Percentiles rank a stretch among this genome's conserved stretches.
These are phyloP conservation scores for Onygenales sp. DNA, from an alignment of 2,329 filamentous ascomycete species.

Conservation along the genomic window DNA sequence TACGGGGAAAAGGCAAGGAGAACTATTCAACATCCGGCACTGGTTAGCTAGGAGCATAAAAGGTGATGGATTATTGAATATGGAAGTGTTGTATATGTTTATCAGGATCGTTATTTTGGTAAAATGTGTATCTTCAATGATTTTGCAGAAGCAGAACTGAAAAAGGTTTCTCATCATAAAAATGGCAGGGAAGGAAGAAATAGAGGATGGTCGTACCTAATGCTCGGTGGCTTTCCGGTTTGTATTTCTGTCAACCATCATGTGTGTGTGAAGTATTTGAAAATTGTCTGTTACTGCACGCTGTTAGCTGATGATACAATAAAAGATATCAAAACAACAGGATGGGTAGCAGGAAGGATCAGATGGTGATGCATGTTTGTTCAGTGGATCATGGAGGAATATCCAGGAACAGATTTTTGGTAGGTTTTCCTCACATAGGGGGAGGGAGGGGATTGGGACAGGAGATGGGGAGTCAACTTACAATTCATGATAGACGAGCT, in stretches of 20 bases:
- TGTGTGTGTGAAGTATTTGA: neutral
- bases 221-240: too few relatives aligned
- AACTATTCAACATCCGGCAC: neutral
- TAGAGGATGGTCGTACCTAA: neutral
- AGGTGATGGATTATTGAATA: neutral
- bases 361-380: slow-evolving; percentile 58
- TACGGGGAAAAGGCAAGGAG: neutral
- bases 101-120: slow-evolving; percentile 45
- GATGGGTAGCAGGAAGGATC: slow-evolving; percentile 18
- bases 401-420: slow-evolving; percentile 45
- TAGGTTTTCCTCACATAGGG: slow-evolving; percentile 42
- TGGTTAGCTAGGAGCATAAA: neutral
- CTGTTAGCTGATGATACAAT: slow-evolving; percentile 4
- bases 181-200: slow-evolving; percentile 7
- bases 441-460: too few relatives aligned
- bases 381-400: slow-evolving; percentile 44
- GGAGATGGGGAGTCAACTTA: neutral
- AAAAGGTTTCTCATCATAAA: slow-evolving; percentile 42
- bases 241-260: too few relatives aligned
- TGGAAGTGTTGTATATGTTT: slow-evolving; percentile 4
- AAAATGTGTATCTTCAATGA: slow-evolving; percentile 49
- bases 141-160: slow-evolving; percentile 57
- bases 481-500: neutral
- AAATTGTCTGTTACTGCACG: neutral
- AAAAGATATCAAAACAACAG: slow-evolving; percentile 9